Conservation (phyloP, 345 rosid species). For the Zanthoxylum bungeanum region DNA sequence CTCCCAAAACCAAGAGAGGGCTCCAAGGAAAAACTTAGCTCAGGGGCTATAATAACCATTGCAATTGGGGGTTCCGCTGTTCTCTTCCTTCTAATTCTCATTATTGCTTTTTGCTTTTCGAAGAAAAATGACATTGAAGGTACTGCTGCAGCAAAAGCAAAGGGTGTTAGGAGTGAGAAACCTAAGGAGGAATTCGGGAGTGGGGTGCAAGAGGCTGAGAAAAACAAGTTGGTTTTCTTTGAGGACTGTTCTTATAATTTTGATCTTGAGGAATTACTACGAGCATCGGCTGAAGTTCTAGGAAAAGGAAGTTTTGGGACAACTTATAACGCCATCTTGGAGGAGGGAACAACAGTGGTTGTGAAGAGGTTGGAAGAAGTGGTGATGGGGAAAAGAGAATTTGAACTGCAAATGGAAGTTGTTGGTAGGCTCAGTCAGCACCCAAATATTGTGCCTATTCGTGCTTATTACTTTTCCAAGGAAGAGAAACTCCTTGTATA, state of each 20-base stretch:
- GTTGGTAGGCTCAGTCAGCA: constrained; percentile 74
- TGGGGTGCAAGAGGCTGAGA: constrained; percentile 92
- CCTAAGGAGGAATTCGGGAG: constrained; percentile 85
- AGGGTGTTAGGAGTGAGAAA: constrained; percentile 50
- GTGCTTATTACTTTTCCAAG: constrained; percentile 91
- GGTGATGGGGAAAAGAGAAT: constrained; percentile 75
- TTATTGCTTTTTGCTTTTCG: constrained; percentile 49
- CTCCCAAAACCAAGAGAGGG: constrained; percentile 23
- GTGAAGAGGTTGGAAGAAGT: constrained; percentile 87
- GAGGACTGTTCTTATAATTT: constrained; percentile 75
- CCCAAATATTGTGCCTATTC: constrained; percentile 72
- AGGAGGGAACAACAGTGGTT: constrained; percentile 81
- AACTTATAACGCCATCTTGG: constrained; percentile 86
- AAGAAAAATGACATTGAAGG: constrained; percentile 46
- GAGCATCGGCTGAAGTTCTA: constrained; percentile 96
- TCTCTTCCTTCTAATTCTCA: constrained; percentile 42
- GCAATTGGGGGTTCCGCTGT: constrained; percentile 55
- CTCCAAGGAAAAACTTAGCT: constrained; percentile 47
- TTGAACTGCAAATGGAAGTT: constrained; percentile 88
- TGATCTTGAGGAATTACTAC: constrained; percentile 84
- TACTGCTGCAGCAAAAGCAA: constrained; percentile 40
- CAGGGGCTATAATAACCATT: constrained; percentile 55
- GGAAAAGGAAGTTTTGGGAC: constrained; percentile 97
- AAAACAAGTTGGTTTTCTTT: constrained; percentile 92
- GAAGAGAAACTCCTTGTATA: constrained; percentile 92